Conservation (phyloP, 176 grass and related monocot species). For the sorghum (Sorghum bicolor) region DNA sequence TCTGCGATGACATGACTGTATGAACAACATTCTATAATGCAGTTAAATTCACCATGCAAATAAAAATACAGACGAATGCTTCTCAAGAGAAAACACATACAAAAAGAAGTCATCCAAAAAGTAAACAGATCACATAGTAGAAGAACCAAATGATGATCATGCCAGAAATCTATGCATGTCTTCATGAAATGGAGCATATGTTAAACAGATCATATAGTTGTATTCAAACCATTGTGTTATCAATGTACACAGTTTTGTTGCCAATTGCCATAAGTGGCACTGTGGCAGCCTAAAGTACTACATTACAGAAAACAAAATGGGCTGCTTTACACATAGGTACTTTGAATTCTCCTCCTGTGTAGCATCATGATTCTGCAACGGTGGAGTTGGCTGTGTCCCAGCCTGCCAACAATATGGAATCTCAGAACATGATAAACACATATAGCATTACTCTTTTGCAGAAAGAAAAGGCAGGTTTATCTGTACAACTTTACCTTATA, state of each 20-base stretch:
- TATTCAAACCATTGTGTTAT: not conserved
- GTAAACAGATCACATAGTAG: not conserved
- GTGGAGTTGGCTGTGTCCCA: constrained; percentile 45
- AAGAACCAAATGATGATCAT: not conserved
- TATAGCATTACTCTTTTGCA: not conserved
- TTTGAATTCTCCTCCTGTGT: constrained; percentile 85
- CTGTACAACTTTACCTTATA: constrained; percentile 79
- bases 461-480: not conserved
- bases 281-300: not conserved
- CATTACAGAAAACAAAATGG: not conserved
- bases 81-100: not conserved
- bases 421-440: constrained; percentile 17
- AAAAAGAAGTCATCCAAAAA: constrained; percentile 9
- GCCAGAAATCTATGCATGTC: not conserved
- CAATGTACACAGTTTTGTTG: constrained; percentile 16
- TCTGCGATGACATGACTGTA: not conserved
- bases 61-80: not conserved
- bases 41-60: constrained; percentile 9
- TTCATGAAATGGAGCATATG: not conserved
- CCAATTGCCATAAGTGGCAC: not conserved
- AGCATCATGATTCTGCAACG: constrained; percentile 48
- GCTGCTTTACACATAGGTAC: constrained; percentile 40
- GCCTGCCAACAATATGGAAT: constrained; percentile 53
- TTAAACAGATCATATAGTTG: not conserved
- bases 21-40: constrained; percentile 1